Evolutionary conservation across 768 basidiomycete species (phyloP).

Genomic region (Crucibulum laeve): DNA sequence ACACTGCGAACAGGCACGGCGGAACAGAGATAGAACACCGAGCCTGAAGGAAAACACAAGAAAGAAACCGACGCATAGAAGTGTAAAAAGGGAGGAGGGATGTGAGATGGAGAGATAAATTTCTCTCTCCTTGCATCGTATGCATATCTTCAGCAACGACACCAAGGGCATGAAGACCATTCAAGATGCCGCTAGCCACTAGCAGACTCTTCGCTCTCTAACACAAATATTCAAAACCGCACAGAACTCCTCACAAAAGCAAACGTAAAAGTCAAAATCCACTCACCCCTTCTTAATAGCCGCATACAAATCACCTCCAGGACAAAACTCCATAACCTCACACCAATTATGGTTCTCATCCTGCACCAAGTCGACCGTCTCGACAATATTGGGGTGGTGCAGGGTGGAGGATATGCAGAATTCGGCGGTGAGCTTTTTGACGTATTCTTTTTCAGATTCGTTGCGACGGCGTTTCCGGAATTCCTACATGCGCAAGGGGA

Average conservation of each 20-base stretch:
- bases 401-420: conserved; percentile 98
- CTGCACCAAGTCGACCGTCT: conserved; percentile 99
- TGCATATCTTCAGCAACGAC: no score
- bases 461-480: conserved; percentile 98
- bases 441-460: conserved; percentile 98
- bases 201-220: no score
- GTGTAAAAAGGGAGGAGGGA: no score
- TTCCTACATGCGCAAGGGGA: conserved; percentile 50
- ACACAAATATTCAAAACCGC: no score
- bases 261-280: neutral
- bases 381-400: conserved; percentile 92
- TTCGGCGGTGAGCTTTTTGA: conserved; percentile 99
- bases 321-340: conserved; percentile 99
- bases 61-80: no score
- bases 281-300: conserved; percentile 92
- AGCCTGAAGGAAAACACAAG: no score
- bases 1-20: no score
- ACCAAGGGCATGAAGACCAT: no score
- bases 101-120: no score
- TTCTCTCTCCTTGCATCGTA: no score
- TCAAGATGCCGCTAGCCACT: no score
- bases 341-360: conserved; percentile 97
- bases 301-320: conserved; percentile 96
- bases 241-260: no score
- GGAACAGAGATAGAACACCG: neutral